Evolutionary conservation across 2,329 filamentous ascomycete genomes (phyloP).

Genomic region (Sclerotinia nivalis): DNA sequence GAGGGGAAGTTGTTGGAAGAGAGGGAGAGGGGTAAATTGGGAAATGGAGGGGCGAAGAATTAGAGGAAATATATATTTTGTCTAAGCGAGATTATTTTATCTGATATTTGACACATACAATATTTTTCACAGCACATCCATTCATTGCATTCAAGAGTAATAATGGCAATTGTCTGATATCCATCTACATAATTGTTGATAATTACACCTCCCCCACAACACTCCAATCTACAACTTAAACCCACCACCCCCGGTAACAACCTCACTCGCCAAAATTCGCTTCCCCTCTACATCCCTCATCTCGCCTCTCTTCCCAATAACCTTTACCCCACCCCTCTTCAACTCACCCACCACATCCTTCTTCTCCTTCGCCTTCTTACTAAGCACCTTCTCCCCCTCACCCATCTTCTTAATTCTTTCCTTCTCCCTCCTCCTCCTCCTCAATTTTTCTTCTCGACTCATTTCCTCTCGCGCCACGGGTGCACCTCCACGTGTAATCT

Average conservation of each 20-base stretch:
- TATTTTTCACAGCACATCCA: not conserved
- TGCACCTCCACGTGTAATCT: constrained; percentile 77
- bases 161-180: constrained; percentile 7
- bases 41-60: not conserved
- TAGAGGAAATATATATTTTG: not conserved
- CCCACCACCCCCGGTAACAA: constrained; percentile 53
- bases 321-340: constrained; percentile 84
- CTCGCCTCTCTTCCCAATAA: constrained; percentile 89
- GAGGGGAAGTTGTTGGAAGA: constrained; percentile 34
- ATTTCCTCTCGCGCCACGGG: constrained; percentile 83
- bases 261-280: constrained; percentile 59
- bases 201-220: not conserved
- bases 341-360: constrained; percentile 54
- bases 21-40: constrained; percentile 17
- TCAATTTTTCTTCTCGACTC: constrained; percentile 79
- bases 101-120: not conserved
- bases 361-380: constrained; percentile 60
- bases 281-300: constrained; percentile 82
- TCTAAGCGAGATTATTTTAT: not conserved
- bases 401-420: constrained; percentile 75
- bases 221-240: constrained; percentile 57
- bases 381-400: constrained; percentile 51
- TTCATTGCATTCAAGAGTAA: not conserved
- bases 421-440: constrained; percentile 78
- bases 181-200: not conserved